Evolutionary conservation across 1,284 basidiomycete genomes (phyloP), one percentile per base, ranked within the genome.

Genomic region (Ganoderma lucidum): DNA sequence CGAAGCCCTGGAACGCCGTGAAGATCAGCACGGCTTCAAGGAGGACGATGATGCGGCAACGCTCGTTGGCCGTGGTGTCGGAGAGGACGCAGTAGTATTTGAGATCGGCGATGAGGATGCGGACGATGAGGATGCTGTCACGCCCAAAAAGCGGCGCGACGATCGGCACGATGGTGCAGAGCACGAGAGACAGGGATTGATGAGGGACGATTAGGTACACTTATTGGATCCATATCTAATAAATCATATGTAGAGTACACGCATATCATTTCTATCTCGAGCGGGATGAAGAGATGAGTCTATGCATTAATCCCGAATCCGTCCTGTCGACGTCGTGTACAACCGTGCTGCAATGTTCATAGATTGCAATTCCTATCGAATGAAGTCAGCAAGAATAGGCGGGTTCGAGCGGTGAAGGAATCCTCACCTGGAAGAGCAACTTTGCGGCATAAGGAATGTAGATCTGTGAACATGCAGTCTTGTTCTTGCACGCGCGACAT

Each of bases 371-470:
- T 96, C 94, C 91, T 94, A 75, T 35, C 2, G 39, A 55, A 30
- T 63, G 68, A 60, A 5, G 19, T 19, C 4, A 67, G 59, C 23
- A 2, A 63, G 39, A 32, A 28, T 23, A 8, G 17, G 39, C 6
- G 10, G n/a, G 6, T 19, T 14, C 6, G 10, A n/a, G 6, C 44
- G 9, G 42, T 6, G 45, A 32, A 32, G 14, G 2, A 45, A 45
- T 65, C 78, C 84, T 65, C 76, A 93, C 92, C 89, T 97, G 95
- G 91, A 97, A 96, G 63, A 97, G 86, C 68, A 97, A 81, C 81
- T 97, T 97, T 23, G 95, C 95, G 17, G 95, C 95, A 78, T 96
- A 96, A 51, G 95, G 95, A 81, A 96, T 96, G 78, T 95, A 95
- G 28, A 96, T 81, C 75, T 97, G 96, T 67, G 94, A 96, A 78